phyloP scores from a whole-genome alignment of 1,284 basidiomycete genomes.

The Singerocomus inundabilis region DNA sequence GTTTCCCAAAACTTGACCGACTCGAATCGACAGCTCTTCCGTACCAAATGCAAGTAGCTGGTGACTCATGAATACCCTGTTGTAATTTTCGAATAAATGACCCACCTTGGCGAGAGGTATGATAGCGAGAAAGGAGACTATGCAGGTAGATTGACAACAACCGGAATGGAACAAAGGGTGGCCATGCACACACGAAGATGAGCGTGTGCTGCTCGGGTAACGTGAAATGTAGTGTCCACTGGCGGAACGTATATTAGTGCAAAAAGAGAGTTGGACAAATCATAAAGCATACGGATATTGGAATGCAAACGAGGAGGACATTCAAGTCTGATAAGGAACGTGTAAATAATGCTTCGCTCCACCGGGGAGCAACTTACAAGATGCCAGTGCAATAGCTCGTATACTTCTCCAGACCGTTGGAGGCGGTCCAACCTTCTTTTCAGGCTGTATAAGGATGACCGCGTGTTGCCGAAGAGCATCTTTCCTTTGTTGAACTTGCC shows the following conservation, averaged over 20 bases:
- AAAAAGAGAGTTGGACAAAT: neutral
- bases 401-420: slow-evolving; percentile 46
- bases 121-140: slow-evolving; percentile 72
- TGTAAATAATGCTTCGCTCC: neutral
- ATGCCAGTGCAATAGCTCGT: slow-evolving; percentile 47
- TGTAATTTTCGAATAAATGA: neutral
- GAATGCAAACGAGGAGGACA: slow-evolving; percentile 62
- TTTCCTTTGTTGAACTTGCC: slow-evolving; percentile 8
- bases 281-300: slow-evolving; percentile 55
- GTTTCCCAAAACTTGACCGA: slow-evolving; percentile 84
- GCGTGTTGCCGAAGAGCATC: slow-evolving; percentile 17
- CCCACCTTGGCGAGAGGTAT: slow-evolving; percentile 72
- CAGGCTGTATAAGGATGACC: slow-evolving; percentile 32
- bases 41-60: slow-evolving; percentile 85
- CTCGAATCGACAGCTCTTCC: slow-evolving; percentile 80
- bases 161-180: neutral
- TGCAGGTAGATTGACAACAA: slow-evolving; percentile 3
- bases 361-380: slow-evolving; percentile 40
- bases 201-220: slow-evolving; percentile 53
- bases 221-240: slow-evolving; percentile 76
- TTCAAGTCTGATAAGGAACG: slow-evolving; percentile 52
- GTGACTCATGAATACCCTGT: neutral
- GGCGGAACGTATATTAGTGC: slow-evolving; percentile 3
- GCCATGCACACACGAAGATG: slow-evolving; percentile 67
- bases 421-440: slow-evolving; percentile 38